Conservation (phyloP, 768 basidiomycete species). For the Rhodotorula taiwanensis region DNA sequence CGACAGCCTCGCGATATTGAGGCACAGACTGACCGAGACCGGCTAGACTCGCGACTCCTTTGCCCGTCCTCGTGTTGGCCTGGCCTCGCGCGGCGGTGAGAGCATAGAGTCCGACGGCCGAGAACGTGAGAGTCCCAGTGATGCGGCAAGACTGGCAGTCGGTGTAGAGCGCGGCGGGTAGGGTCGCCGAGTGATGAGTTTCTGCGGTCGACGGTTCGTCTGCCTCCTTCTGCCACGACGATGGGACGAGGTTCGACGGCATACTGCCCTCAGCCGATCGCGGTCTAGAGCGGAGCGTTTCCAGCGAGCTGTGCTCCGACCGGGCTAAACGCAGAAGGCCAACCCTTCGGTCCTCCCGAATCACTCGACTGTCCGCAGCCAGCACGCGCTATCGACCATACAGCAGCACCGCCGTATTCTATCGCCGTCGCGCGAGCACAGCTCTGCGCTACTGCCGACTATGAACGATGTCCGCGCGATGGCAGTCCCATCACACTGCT, state of each 20-base stretch:
- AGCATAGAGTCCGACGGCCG: slow-evolving; percentile 31
- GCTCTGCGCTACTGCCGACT: too few relatives aligned
- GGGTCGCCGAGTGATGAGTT: not conserved
- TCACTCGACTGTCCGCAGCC: too few relatives aligned
- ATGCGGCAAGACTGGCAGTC: slow-evolving; percentile 34
- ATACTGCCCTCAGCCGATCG: too few relatives aligned
- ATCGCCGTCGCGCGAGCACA: too few relatives aligned
- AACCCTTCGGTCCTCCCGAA: too few relatives aligned
- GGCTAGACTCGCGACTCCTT: slow-evolving; percentile 15
- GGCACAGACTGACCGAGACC: slow-evolving; percentile 13
- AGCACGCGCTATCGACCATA: too few relatives aligned
- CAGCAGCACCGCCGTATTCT: too few relatives aligned
- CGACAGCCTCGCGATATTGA: not conserved
- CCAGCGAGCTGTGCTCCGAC: too few relatives aligned
- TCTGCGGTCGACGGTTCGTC: not conserved
- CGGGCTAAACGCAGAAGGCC: too few relatives aligned
- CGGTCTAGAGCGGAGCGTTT: too few relatives aligned
- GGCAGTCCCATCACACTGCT: too few relatives aligned
- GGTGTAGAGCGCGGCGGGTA: slow-evolving; percentile 13
- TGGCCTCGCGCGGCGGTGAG: slow-evolving; percentile 5
- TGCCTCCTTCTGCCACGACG: not conserved
- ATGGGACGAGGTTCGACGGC: slow-evolving; percentile 5
- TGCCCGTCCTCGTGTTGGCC: slow-evolving; percentile 21
- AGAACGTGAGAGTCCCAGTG: slow-evolving; percentile 32
- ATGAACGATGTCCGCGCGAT: too few relatives aligned